A percentile compares a stretch with the other conserved stretches of the same genome.
phyloP scores from a whole-genome alignment of 129 eudicot genomes.

The Lactuca saligna region DNA sequence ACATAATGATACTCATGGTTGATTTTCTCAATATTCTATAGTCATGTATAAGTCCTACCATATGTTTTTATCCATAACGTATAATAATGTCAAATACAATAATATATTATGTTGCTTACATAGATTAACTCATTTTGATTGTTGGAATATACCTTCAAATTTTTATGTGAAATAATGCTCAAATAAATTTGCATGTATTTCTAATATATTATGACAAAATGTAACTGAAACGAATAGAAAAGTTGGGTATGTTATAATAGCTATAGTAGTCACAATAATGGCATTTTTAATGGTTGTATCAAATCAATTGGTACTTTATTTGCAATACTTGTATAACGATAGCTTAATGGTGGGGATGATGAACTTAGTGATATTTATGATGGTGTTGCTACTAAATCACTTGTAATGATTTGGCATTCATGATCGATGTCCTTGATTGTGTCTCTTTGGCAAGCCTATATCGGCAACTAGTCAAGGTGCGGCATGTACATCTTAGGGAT shows the following conservation, averaged over 20 bases:
- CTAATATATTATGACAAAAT: neutral
- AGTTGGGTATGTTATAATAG: neutral
- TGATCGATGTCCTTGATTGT: neutral
- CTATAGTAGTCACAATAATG: neutral
- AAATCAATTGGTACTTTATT: neutral
- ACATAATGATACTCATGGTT: neutral
- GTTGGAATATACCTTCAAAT: neutral
- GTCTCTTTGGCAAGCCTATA: neutral
- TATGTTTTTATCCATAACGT: neutral
- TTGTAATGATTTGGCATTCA: neutral
- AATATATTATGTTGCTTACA: neutral
- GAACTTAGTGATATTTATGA: neutral
- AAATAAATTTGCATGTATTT: neutral
- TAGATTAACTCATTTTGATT: neutral
- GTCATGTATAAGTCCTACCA: neutral
- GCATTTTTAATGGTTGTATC: conserved; percentile 3
- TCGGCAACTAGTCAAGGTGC: neutral
- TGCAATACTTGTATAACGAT: neutral
- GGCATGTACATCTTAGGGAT: neutral
- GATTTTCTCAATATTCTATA: neutral
- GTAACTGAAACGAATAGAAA: neutral
- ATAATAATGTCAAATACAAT: neutral
- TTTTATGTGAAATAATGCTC: neutral
- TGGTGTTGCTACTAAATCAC: too few relatives aligned
- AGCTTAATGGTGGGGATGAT: conserved; percentile 8